Conservation (phyloP, 2,329 filamentous ascomycete genomes). For the Chaetomiaceae sp. region DNA sequence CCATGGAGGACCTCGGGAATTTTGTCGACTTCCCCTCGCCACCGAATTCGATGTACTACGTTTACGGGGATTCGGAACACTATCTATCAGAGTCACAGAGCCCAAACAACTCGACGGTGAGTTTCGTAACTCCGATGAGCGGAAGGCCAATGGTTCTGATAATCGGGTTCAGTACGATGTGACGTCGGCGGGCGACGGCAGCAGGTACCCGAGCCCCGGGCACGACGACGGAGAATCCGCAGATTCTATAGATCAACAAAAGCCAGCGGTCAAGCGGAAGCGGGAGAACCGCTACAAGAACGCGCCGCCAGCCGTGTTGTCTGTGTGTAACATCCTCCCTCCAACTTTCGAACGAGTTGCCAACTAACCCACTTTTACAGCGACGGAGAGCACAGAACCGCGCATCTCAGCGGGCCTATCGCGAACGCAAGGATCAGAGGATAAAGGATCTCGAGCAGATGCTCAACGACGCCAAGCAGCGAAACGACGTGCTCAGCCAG, state of each 20-base stretch:
- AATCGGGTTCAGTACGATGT: constrained; percentile 32
- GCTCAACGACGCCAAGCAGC: constrained; percentile 49
- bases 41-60: constrained; percentile 31
- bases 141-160: not conserved
- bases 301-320: constrained; percentile 46
- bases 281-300: constrained; percentile 52
- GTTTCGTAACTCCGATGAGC: constrained; percentile 9
- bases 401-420: constrained; percentile 57
- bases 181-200: constrained; percentile 28
- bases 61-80: constrained; percentile 36
- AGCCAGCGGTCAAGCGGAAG: constrained; percentile 43
- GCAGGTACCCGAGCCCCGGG: constrained; percentile 35
- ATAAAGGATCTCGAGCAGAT: constrained; percentile 59
- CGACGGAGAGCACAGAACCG: constrained; percentile 57
- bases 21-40: constrained; percentile 34
- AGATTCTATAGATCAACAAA: constrained; percentile 28
- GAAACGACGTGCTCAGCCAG: constrained; percentile 51
- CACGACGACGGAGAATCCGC: constrained; percentile 27
- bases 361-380: constrained; percentile 32
- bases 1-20: constrained; percentile 33
- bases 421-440: constrained; percentile 61
- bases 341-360: not conserved
- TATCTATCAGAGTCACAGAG: constrained; percentile 38
- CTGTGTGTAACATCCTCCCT: constrained; percentile 34
- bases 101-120: constrained; percentile 36